A percentile compares a stretch with the other conserved stretches of the same genome.
These are phyloP conservation scores for Coemansia sp. DNA, from an alignment of 192 early-diverging fungal genomes.

Conservation along the genomic window DNA sequence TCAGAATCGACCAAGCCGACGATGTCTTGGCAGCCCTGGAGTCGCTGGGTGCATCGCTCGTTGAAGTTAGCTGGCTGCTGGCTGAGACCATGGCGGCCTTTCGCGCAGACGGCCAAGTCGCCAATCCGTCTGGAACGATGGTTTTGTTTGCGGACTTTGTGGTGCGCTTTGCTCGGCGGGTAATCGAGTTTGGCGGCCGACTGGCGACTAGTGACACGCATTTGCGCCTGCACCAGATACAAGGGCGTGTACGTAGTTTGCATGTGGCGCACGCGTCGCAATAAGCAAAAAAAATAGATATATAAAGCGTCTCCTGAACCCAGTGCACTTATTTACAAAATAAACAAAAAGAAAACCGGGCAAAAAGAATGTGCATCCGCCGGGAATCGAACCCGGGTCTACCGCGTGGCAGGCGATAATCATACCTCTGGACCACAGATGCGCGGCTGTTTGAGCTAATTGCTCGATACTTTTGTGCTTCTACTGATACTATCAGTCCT, in stretches of 20 bases:
- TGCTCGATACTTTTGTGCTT: too few species aligned
- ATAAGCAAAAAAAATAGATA: not conserved
- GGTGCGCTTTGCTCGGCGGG: conserved; percentile 28
- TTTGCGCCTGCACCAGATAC: conserved; percentile 25
- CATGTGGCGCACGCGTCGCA: not conserved
- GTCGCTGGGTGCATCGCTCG: conserved; percentile 34
- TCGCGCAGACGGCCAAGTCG: conserved; percentile 16
- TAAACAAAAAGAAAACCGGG: too few species aligned
- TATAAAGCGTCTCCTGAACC: too few species aligned
- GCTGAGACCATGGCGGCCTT: conserved; percentile 34
- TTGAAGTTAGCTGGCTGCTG: conserved; percentile 40
- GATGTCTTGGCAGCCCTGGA: conserved; percentile 8
- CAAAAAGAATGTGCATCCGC: conserved; percentile 50
- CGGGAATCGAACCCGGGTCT: conserved; percentile 80
- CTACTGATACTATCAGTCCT: too few species aligned
- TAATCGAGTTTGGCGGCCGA: conserved; percentile 25
- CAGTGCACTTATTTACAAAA: too few species aligned
- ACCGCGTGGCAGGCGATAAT: conserved; percentile 72
- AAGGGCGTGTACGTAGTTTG: conserved; percentile 12
- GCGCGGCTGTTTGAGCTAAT: not conserved
- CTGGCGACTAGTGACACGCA: not conserved
- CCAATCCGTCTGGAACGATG: conserved; percentile 22
- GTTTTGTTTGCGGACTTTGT: conserved; percentile 34
- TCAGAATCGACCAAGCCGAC: conserved; percentile 13
- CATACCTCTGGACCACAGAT: conserved; percentile 61